Evolutionary conservation across 768 basidiomycete genomes (phyloP), one percentile per base, ranked within the genome.

Genomic region (Collybia mongolica): DNA sequence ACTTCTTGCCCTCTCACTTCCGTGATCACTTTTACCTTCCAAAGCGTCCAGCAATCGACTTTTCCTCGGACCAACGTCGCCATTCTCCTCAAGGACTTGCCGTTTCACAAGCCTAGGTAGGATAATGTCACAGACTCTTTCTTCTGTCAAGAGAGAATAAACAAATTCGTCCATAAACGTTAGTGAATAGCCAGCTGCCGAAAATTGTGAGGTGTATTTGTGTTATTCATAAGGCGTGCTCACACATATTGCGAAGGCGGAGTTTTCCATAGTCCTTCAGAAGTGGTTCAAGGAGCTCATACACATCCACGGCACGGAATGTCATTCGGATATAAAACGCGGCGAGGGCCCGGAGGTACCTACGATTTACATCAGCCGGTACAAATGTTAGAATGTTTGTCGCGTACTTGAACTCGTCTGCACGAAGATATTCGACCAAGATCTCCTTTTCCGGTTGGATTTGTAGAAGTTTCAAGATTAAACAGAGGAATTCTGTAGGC

Each of bases 361-460:
- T 98, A 54, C 4, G 6, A 18, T 54, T 19, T 18, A 46, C 5
- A 43, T 53, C 18, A 55, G 24, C 44, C 38, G 18, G 51, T 46
- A 35, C 28, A 11, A 11, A 9, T 28, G 29, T 39, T 5, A 43
- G 35, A 39, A 28, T 22, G n/a, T 42, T 29, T 28, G 36, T 23
- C 22, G 32, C 20, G n/a, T 56, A 96, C 97, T 99, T 99, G 79
- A 98, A 99, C 66, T 99, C 97, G 53, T 98, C 97, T 6, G 93
- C 97, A 48, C 86, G 82, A 19, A 99, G 73, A 65, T 99, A 99
- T 64, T 98, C 97, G 1, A 98, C 73, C 44, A 98, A 65, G 46
- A 99, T 98, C 70, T 98, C 97, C 66, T 95, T 96, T 70, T 98
- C 92, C 2, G 97, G 97, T 64, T 98, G 97, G 44, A 99, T 86